These are phyloP conservation scores for Russula abietina DNA, from an alignment of 768 basidiomycete genomes.

Conservation along the genomic window DNA sequence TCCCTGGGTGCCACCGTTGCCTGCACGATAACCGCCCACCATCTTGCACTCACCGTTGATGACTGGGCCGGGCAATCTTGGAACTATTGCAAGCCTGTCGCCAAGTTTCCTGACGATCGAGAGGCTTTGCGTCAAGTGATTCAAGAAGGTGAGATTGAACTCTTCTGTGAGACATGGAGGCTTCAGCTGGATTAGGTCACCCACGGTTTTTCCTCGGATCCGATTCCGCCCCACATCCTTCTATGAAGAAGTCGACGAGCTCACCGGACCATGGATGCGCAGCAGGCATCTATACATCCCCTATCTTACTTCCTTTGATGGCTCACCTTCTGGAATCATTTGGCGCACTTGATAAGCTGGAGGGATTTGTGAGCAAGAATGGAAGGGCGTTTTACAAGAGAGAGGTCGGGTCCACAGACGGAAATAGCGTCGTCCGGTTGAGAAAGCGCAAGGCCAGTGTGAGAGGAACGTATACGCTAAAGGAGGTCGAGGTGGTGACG, in stretches of 20 bases:
- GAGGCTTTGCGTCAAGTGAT: conserved; percentile 74
- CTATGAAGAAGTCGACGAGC: conserved; percentile 58
- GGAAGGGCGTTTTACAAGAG: conserved; percentile 77
- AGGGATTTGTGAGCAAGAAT: conserved; percentile 69
- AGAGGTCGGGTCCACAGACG: conserved; percentile 28
- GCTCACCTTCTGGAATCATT: conserved; percentile 86
- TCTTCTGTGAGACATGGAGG: not conserved
- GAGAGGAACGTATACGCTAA: conserved; percentile 43
- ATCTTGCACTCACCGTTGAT: conserved; percentile 89
- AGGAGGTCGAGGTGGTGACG: conserved; percentile 57
- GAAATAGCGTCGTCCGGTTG: conserved; percentile 37
- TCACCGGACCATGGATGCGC: conserved; percentile 74
- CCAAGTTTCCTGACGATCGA: conserved; percentile 92
- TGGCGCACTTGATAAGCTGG: conserved; percentile 74
- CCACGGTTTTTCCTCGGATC: conserved; percentile 96
- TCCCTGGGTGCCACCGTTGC: conserved; percentile 75
- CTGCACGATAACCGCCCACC: conserved; percentile 96
- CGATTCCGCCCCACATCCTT: conserved; percentile 91
- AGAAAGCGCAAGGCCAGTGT: conserved; percentile 39
- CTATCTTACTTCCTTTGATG: conserved; percentile 83
- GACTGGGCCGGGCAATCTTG: conserved; percentile 95
- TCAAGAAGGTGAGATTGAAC: conserved; percentile 49
- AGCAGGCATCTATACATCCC: conserved; percentile 93
- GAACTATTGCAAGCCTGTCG: conserved; percentile 97
- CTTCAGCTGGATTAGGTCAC: conserved; percentile 50